Evolutionary conservation across 805 yeast genomes (phyloP).

Genomic region (Kluyveromyces starmeri): DNA sequence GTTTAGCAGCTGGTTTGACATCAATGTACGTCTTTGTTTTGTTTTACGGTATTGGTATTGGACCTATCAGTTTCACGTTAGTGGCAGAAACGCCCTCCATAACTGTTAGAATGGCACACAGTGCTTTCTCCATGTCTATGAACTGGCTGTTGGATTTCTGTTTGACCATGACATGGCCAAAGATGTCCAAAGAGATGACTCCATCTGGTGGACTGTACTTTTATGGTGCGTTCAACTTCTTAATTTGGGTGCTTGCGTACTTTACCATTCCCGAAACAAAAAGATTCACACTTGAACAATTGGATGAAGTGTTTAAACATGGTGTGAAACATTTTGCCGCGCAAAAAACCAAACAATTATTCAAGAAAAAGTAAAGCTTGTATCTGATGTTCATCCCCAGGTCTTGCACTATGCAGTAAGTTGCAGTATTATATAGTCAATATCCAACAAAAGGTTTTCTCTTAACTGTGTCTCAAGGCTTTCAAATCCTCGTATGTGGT

Average conservation of each 20-base stretch:
- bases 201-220: slow-evolving; percentile 43
- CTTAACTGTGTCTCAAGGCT: not conserved
- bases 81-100: slow-evolving; percentile 47
- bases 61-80: slow-evolving; percentile 46
- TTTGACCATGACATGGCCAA: slow-evolving; percentile 50
- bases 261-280: slow-evolving; percentile 52
- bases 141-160: slow-evolving; percentile 36
- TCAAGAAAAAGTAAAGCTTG: slow-evolving; percentile 3
- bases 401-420: too few species aligned
- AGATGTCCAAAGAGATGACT: slow-evolving; percentile 36
- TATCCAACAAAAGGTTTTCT: too few species aligned
- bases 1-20: slow-evolving; percentile 36
- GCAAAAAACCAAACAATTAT: slow-evolving; percentile 6
- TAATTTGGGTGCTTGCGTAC: slow-evolving; percentile 40
- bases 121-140: slow-evolving; percentile 42
- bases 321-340: slow-evolving; percentile 14
- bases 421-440: too few species aligned
- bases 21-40: slow-evolving; percentile 40
- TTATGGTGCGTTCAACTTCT: slow-evolving; percentile 45
- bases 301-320: slow-evolving; percentile 55
- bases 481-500: slow-evolving; percentile 20
- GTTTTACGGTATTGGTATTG: slow-evolving; percentile 44
- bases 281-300: slow-evolving; percentile 64
- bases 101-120: slow-evolving; percentile 43
- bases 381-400: too few species aligned